Evolutionary conservation across 2,329 filamentous ascomycete species (phyloP), one percentile per base, ranked within the genome.

Genomic region (Ilyonectria destructans): DNA sequence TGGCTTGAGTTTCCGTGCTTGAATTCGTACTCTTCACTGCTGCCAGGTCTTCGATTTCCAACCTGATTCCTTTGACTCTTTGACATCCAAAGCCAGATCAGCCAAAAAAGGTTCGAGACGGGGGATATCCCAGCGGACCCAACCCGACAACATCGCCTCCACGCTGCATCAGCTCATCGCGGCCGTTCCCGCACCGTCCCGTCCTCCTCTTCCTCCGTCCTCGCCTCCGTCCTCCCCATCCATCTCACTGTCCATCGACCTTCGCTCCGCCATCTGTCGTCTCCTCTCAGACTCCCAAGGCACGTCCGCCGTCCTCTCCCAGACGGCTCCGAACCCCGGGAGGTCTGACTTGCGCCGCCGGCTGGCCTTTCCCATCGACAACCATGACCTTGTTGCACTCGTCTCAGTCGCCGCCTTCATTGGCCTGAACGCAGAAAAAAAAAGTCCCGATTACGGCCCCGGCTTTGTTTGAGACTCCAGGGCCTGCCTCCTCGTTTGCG

Each of bases 371-470:
- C 58, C 69, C 58, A 66, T 52, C 67, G 51, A 74, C 69, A 76
- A 79, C 69, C 72, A 80, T 80, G 79, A 75, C 70, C 76, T 72
- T 74, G 64, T 76, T 73, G 75, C 73, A 62, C 70, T 74, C 74
- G 70, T 73, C 70, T 67, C 67, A 63, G 65, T 73, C 72, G 73
- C 73, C 75, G 79, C 75, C 77, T 77, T 77, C 65, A 73, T 77
- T 77, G 74, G 75, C 76, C 68, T 77, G 75, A 77, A 71, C 56
- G 59, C 46, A 29, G 49, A 29, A 26, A 40, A 49, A 49, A 69
- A 56, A 72, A 35, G 37, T 51, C 57, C 67, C 54, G 52, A 73
- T 68, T 40, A 56, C 64, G 64, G 67, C 68, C 65, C 69, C 57
- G 57, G 68, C 62, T 66, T 58, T 64, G 63, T 68, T 71, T 71